Evolutionary conservation across 345 rosid species (phyloP), one percentile per base, ranked within the genome.

Genomic region (Brassica juncea): DNA sequence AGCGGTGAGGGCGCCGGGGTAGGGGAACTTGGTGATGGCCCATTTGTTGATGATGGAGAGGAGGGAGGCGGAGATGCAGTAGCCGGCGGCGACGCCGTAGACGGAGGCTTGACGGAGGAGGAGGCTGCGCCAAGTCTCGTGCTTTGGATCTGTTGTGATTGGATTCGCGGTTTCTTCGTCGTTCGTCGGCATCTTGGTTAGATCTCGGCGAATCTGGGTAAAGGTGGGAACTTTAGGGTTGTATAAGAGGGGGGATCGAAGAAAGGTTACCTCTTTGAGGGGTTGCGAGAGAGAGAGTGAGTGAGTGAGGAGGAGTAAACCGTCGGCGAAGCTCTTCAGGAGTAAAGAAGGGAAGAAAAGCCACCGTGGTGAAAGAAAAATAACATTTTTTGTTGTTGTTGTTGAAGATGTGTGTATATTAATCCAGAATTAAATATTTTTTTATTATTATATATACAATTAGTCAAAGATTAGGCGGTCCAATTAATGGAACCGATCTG

Each of bases 21-120:
- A 93, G 35, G 99, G 99, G 77, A 95, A 95, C 79, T 90, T 89
- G 97, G 90, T 95, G 73, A 95, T 77, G 8, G 99, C 98, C 98
- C 97, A 95, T 84, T 95, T 95, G 86, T 95, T 93, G 85, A 95
- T 93, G 84, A 95, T 91, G 8, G 98, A 95, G 66, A 93, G 96
- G 70, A 95, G 84, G 52, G 97, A 89, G n/a, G 98, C 98, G 16
- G 99, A 93, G 75, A 93, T 75, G 77, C 99, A 93, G 74, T 95
- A 95, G 4, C 98, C 98, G 0, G 92, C 90, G 42, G 97, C 98
- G 28, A 95, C 66, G 16, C 99, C 98, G 74, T 91, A 91, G 28
- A 93, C 75, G 4, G 85, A 90, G 21, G 86, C 89, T 70, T 89
- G 90, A 75, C 82, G 88, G 30, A 87, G 86, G 30, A 93, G 74